Conservation (phyloP, 2,329 filamentous ascomycete genomes). For the Alternaria arbusti region DNA sequence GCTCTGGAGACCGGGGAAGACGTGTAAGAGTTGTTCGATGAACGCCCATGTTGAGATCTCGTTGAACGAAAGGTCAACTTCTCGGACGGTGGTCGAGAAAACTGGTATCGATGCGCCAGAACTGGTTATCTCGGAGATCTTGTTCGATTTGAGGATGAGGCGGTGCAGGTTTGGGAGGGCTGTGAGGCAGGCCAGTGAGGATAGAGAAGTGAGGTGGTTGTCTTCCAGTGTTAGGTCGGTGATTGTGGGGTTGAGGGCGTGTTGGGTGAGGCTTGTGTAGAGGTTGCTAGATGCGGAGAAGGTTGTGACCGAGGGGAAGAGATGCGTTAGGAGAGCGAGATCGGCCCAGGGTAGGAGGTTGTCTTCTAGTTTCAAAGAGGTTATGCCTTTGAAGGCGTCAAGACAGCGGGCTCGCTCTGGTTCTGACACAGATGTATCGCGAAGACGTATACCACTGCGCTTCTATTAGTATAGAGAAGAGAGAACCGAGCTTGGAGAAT, state of each 20-base stretch:
- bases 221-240: constrained; percentile 73
- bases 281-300: constrained; percentile 56
- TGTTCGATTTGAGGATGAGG: constrained; percentile 75
- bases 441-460: constrained; percentile 75
- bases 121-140: constrained; percentile 58
- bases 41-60: constrained; percentile 69
- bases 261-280: constrained; percentile 39
- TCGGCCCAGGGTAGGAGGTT: constrained; percentile 52
- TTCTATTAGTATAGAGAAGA: constrained; percentile 4
- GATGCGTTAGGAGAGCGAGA: constrained; percentile 50
- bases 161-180: constrained; percentile 61
- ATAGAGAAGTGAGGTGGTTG: constrained; percentile 69
- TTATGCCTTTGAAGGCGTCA: constrained; percentile 48
- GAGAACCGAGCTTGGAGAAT: background rate
- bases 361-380: constrained; percentile 57
- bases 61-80: constrained; percentile 57
- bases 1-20: constrained; percentile 75
- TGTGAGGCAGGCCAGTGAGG: constrained; percentile 64
- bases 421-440: constrained; percentile 36
- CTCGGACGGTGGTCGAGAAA: constrained; percentile 42
- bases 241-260: constrained; percentile 59
- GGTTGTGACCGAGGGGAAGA: constrained; percentile 62
- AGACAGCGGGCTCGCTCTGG: constrained; percentile 30
- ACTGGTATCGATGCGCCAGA: constrained; percentile 19
- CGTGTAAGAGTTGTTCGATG: constrained; percentile 69